phyloP scores from a whole-genome alignment of 2,329 filamentous ascomycete genomes.

The Cytospora schulzeri region DNA sequence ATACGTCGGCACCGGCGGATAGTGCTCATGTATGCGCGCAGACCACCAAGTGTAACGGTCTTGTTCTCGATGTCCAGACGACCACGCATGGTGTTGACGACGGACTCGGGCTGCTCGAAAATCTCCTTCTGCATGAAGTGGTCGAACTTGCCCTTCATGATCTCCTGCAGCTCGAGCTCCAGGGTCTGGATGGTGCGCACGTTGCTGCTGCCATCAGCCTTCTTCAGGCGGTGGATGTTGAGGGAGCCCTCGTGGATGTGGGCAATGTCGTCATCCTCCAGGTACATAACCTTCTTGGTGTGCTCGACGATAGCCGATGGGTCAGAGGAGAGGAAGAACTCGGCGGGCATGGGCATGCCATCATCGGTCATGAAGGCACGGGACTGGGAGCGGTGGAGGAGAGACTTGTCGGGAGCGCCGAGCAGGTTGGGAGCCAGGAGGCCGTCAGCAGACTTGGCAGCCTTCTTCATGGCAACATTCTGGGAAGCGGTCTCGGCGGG shows the following conservation, averaged over 20 bases:
- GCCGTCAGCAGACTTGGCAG: conserved; percentile 68
- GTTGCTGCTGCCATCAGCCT: conserved; percentile 95
- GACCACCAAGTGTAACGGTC: conserved; percentile 90
- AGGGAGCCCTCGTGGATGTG: conserved; percentile 99
- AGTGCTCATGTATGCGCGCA: conserved; percentile 93
- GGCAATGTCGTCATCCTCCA: conserved; percentile 99
- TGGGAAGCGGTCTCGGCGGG: conserved; percentile 93
- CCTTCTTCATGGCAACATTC: conserved; percentile 95
- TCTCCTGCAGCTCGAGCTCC: conserved; percentile 98
- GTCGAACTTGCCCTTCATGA: conserved; percentile 99
- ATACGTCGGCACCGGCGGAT: conserved; percentile 96
- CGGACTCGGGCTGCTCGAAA: conserved; percentile 98
- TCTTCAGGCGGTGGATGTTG: conserved; percentile 97
- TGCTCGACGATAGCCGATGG: conserved; percentile 98
- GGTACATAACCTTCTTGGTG: conserved; percentile 99
- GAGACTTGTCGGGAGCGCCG: conserved; percentile 93
- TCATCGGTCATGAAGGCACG: conserved; percentile 99
- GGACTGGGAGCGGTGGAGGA: conserved; percentile 97
- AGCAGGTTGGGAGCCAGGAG: conserved; percentile 73
- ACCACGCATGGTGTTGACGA: conserved; percentile 99
- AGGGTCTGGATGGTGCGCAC: conserved; percentile 98
- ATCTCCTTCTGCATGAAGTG: conserved; percentile 99
- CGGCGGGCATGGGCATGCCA: conserved; percentile 94
- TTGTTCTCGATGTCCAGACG: conserved; percentile 93
- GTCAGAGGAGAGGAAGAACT: conserved; percentile 99